Evolutionary conservation across 306 rosid genomes (phyloP), one percentile per base, ranked within the genome.

Genomic region (Ochetophila trinervis): DNA sequence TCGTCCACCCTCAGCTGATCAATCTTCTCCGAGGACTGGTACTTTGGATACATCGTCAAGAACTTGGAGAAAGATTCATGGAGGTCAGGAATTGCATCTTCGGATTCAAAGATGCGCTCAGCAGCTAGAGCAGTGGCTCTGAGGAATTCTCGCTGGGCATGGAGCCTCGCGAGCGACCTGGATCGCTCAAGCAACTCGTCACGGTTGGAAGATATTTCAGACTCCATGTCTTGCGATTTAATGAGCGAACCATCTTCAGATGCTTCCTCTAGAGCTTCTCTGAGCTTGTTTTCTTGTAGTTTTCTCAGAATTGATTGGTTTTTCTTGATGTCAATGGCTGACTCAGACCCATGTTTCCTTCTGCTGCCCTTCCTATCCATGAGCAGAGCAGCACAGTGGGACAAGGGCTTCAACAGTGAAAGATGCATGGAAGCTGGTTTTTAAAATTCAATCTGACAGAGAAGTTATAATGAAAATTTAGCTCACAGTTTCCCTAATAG

Each of bases 211-310:
- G 53, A 62, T 13, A 82, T 35, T n/a, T 89, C 91, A 23, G 95
- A 75, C 17, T 85, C 95, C 57, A 86, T 80, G 63, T 84, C 89
- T 53, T 87, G 90, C 18, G 95, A 85, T 84, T 89, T 88, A 42
- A 69, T 68, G 21, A 92, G 90, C 9, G 82, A 83, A 18, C 98
- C 98, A 66, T 89, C 90, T 72, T 92, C 98, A n/a, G 98, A 92
- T 59, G 98, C 98, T 76, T 92, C 98, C 76, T 92, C 98, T 6
- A 92, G 93, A 40, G 98, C 98, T 54, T 92, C 96, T 80, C 96
- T 85, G 34, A 92, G 96, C 85, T 87, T 89, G 84, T 82, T 87
- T 12, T 91, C 98, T 68, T 87, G 95, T 65, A 89, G 71, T 62
- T 92, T 89, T 66, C 95, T 84, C 32, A 87, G 93, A 73, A 87